Evolutionary conservation across 495 filamentous ascomycete species (phyloP), one percentile per base, ranked within the genome.

Genomic region (Gamarada debralockiae): DNA sequence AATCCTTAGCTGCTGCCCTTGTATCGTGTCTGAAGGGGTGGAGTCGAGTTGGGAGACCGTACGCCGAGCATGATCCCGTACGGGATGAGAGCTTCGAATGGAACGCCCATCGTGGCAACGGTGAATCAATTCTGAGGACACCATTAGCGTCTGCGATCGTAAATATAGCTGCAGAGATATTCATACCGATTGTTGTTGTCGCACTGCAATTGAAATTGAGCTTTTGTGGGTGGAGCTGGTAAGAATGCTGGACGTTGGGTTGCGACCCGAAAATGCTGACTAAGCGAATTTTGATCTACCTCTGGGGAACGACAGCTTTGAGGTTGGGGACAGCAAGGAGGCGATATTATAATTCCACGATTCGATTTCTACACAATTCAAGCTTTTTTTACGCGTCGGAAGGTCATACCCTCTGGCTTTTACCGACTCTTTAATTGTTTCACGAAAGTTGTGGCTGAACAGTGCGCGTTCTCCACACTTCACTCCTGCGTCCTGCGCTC

Each of bases 41-140:
- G 48, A 58, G 55, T 45, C 10, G 33, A 45, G 43, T 15, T 2
- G 44, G 55, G 49, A 48, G 54, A 52, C 76, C 90, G 69, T 76
- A 97, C 92, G 67, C 70, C 76, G 46, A 91, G 67, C 72, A 95
- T 88, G 78, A 97, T 92, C 60, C 79, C 93, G 74, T 95, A 97
- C 42, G 93, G 93, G 67, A 98, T 71, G 62, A 98, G 74, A 53
- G 91, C 84, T 79, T 98, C 93, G 75, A 97, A 97, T 47, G 93
- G 93, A 57, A 98, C 83, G 68, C 86, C 89, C 93, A 97, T 97
- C 43, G 63, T 79, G 78, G 58, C 56, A 38, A 40, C 50, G 6
- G 34, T 45, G 17, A 47, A 20, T 53, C 37, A 45, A 48, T 52
- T 34, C 59, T 61, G 37, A 29, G 3, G 23, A 5, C 27, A 17